Base-by-base conservation (phyloP, 202 grass and related monocot species). In the Brachypodium distachyon region DNA sequence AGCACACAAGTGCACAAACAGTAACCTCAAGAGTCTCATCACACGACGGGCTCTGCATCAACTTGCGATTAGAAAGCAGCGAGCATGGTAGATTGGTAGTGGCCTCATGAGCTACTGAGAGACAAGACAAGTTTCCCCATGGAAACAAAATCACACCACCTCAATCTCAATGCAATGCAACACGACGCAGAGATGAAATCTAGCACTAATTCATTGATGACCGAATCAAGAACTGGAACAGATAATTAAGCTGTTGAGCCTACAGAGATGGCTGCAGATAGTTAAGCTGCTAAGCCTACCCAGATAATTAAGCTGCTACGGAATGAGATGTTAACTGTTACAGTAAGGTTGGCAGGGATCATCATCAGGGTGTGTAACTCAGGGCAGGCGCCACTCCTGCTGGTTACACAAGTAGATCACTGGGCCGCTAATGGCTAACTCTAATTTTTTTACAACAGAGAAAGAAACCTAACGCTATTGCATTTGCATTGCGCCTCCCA, bases 381-480 rank as follows among this genome's bases (percentile, higher is more conserved):
- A 83, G n/a, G 51, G 21, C 36, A 40, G n/a, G 11, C 61, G 38
- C 38, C 38, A 47, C 22, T n/a, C 38, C n/a, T n/a, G n/a, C n/a
- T n/a, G n/a, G 74, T 87, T 85, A 83, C 91, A 77, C 42, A 65
- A 64, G 67, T n/a, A 4, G 3, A 85, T 46, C 61, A 83, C 69
- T 28, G 55, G n/a, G 70, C 76, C 65, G 84, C 81, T 49, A 77
- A 76, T 55, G 50, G 32, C 72, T 77, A 90, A 82, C 70, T n/a
- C 76, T 85, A 82, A 48, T n/a, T 21, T 85, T 94, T 94, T 94
- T 90, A 90, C 88, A 90, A 36, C 54, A 81, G 54, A 46, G 29
- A 84, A 84, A 74, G 47, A 61, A 83, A 76, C 29, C 57, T 81
- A 88, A 72, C 38, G 70, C 54, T 71, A 36, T 75, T 3, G 43